Percentiles rank a stretch among this genome's conserved stretches.
Conservation (phyloP, 441 rosid genomes). For the Aquilaria agallochum region DNA sequence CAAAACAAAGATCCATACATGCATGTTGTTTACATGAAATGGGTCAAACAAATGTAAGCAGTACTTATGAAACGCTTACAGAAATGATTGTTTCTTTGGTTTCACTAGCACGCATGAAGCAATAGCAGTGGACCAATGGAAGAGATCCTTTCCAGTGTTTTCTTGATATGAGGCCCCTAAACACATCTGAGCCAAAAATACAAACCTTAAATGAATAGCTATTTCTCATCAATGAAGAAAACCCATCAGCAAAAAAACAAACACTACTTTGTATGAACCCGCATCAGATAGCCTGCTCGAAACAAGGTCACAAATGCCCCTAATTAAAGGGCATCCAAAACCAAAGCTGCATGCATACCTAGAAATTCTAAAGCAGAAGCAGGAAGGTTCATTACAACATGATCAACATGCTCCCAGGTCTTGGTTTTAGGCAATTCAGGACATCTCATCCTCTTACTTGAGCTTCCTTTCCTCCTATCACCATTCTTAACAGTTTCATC, state of each 20-base stretch:
- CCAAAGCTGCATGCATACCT: slow-evolving; percentile 31
- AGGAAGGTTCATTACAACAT: slow-evolving; percentile 95
- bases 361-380: slow-evolving; percentile 88
- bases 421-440: slow-evolving; percentile 40
- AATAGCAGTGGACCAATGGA: slow-evolving; percentile 86
- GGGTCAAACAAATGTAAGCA: neutral
- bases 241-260: neutral
- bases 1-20: neutral
- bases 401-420: slow-evolving; percentile 91
- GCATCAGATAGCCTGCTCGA: neutral
- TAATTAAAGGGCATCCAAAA: neutral
- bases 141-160: slow-evolving; percentile 68
- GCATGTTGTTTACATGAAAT: neutral
- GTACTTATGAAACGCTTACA: slow-evolving; percentile 32
- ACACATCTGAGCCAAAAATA: slow-evolving; percentile 47
- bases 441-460: slow-evolving; percentile 56
- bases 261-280: slow-evolving; percentile 2
- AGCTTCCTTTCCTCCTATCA: slow-evolving; percentile 35
- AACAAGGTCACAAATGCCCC: neutral
- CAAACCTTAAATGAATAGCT: no score
- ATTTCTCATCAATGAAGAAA: no score
- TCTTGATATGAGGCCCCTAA: slow-evolving; percentile 48
- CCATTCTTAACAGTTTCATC: slow-evolving; percentile 26
- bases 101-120: slow-evolving; percentile 79
- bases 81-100: slow-evolving; percentile 51